phyloP scores from a whole-genome alignment of 108 stramenopile genomes.

The Cylindrotheca closterium region DNA sequence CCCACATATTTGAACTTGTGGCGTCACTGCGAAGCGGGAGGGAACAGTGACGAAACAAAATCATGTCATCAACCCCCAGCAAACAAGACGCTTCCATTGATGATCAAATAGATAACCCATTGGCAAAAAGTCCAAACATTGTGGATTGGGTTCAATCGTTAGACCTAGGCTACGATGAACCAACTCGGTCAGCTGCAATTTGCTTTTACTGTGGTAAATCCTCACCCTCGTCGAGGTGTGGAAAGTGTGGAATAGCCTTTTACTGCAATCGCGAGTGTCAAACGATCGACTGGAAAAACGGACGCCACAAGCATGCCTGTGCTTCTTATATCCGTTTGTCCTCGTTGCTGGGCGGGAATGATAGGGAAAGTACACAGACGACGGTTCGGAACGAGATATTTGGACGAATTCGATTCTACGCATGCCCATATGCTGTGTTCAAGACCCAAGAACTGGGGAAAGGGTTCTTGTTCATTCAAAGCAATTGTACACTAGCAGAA shows the following conservation, averaged over 20 bases:
- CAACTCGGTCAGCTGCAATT: constrained; percentile 2
- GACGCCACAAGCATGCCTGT: constrained; percentile 71
- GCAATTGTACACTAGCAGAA: constrained; percentile 58
- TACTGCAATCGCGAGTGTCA: constrained; percentile 82
- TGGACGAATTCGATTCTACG: constrained; percentile 73
- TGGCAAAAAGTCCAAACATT: constrained; percentile 15
- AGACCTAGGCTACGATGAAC: constrained; percentile 67
- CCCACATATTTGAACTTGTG: too few species aligned
- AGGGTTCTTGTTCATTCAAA: constrained; percentile 84
- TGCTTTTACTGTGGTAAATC: constrained; percentile 67
- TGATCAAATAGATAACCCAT: constrained; percentile 32
- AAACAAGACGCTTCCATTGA: too few species aligned
- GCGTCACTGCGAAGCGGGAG: too few species aligned
- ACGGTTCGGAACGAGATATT: constrained; percentile 65
- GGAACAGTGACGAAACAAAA: too few species aligned
- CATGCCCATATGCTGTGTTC: constrained; percentile 76
- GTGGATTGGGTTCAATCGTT: constrained; percentile 55
- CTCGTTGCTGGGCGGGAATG: constrained; percentile 31
- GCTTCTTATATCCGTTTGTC: constrained; percentile 60
- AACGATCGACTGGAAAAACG: constrained; percentile 73
- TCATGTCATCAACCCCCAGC: too few species aligned
- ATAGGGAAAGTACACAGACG: constrained; percentile 42
- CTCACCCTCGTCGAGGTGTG: constrained; percentile 32
- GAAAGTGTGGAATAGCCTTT: constrained; percentile 64
- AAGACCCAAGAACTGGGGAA: constrained; percentile 42